Evolutionary conservation across 2,329 filamentous ascomycete species (phyloP), one percentile per base, ranked within the genome.

Genomic region (Didymella exigua): DNA sequence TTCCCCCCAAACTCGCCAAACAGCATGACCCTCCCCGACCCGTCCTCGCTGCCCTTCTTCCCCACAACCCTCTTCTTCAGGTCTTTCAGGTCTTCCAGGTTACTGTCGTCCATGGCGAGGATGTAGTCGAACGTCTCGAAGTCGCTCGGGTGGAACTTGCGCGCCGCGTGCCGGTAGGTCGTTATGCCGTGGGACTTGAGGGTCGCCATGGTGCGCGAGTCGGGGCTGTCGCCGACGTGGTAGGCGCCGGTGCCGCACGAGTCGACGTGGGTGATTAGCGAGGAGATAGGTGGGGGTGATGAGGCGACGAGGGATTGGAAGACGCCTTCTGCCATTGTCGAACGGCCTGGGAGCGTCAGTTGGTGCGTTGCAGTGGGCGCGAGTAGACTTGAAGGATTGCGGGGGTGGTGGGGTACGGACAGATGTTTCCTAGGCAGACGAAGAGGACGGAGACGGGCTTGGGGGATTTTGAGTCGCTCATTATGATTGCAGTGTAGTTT

Each of bases 371-470:
- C 3, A 3, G 26, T 26, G 5, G 9, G 7, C 5, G n/a, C n/a
- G n/a, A n/a, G n/a, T n/a, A n/a, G n/a, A n/a, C n/a, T n/a, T n/a
- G n/a, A n/a, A n/a, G n/a, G n/a, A 36, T 23, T 21, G 27, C 1
- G 51, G 46, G 54, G 45, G 50, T 11, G 16, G 57, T 29, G 33
- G 26, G 5, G 8, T 8, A 31, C 75, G 46, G 69, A 84, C 92
- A 99, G 70, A 98, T 98, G 77, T 99, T 99, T 74, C 95, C 95
- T 29, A 98, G 83, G 77, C 95, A 99, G 66, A 98, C 93, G 73
- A 98, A 98, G 47, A 98, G 85, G 31, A 98, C 89, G 2, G 88
- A 92, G 49, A 90, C 70, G 64, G 72, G 69, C 40, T 67, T 69
- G 27, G 62, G 59, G 21, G 67, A 55, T 4, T 11, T 36, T 9